These are phyloP conservation scores for Setaria italica DNA, from an alignment of 202 grass and related monocot species.

Conservation along the genomic window DNA sequence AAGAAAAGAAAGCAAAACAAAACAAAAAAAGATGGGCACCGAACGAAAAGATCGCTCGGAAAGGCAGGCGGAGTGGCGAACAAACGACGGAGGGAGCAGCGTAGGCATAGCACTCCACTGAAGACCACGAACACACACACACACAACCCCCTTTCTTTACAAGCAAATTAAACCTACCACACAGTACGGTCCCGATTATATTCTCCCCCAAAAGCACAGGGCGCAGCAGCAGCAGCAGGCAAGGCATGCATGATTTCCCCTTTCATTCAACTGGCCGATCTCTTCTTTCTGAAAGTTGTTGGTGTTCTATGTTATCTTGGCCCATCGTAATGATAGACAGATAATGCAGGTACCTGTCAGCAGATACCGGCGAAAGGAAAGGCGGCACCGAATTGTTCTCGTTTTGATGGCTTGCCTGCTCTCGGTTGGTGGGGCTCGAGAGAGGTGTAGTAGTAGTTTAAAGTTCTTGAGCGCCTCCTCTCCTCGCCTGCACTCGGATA, in stretches of 20 bases:
- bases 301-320: slow-evolving; percentile 1
- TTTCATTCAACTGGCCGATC: not conserved
- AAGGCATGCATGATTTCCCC: not conserved
- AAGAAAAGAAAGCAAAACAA: not conserved
- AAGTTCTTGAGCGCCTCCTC: not conserved
- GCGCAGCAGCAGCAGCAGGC: not conserved
- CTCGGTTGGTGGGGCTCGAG: slow-evolving; percentile 41
- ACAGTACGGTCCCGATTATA: not conserved
- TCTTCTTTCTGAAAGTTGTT: not conserved
- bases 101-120: slow-evolving; percentile 10
- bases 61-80: slow-evolving; percentile 34
- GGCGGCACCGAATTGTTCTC: not conserved
- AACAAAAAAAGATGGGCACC: not conserved
- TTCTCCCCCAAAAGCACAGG: slow-evolving; percentile 23
- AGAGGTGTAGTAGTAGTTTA: slow-evolving; percentile 34
- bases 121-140: not conserved
- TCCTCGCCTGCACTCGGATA: slow-evolving; percentile 32
- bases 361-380: slow-evolving; percentile 16
- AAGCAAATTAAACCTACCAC: not conserved
- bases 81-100: slow-evolving; percentile 12
- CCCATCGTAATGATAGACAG: not conserved
- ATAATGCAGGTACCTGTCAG: not conserved
- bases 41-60: not conserved
- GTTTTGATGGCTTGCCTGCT: not conserved
- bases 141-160: not conserved